Evolutionary conservation across 23 red algal genomes (phyloP).

Genomic region (Gracilaria domingensis): DNA sequence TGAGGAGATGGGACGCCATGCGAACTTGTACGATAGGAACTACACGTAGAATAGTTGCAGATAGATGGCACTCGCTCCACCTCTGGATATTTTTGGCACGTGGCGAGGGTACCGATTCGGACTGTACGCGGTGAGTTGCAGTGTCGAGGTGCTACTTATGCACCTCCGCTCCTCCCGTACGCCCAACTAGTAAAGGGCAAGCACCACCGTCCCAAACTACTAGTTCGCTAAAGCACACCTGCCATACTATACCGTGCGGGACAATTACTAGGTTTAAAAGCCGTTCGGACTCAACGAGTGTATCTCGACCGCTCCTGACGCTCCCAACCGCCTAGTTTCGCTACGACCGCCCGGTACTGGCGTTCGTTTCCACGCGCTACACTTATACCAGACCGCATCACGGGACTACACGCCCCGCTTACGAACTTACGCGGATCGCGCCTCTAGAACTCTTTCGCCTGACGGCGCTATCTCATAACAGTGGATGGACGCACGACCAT

Average conservation of each 20-base stretch:
- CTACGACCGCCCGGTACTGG: constrained; percentile 13
- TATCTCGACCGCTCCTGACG: constrained; percentile 3
- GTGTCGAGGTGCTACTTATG: background rate
- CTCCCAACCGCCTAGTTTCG: background rate
- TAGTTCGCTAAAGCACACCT: background rate
- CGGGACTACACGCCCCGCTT: constrained; percentile 3
- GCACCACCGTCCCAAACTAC: background rate
- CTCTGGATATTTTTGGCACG: too few species aligned
- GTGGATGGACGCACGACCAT: constrained; percentile 32
- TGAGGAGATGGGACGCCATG: too few species aligned
- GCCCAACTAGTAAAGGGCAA: background rate
- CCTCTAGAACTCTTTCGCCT: background rate
- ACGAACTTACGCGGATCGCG: background rate
- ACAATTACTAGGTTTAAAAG: constrained; percentile 5
- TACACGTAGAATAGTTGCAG: too few species aligned
- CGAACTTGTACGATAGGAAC: too few species aligned
- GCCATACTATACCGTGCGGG: background rate
- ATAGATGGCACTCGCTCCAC: too few species aligned
- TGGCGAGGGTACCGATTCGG: too few species aligned
- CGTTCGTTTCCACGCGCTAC: background rate
- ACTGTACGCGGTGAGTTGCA: too few species aligned
- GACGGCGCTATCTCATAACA: constrained; percentile 1
- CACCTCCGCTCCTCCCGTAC: background rate
- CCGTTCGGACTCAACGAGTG: constrained; percentile 2
- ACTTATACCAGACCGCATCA: background rate